phyloP scores from a whole-genome alignment of 2,329 filamentous ascomycete genomes.

The Xylariales sp. region DNA sequence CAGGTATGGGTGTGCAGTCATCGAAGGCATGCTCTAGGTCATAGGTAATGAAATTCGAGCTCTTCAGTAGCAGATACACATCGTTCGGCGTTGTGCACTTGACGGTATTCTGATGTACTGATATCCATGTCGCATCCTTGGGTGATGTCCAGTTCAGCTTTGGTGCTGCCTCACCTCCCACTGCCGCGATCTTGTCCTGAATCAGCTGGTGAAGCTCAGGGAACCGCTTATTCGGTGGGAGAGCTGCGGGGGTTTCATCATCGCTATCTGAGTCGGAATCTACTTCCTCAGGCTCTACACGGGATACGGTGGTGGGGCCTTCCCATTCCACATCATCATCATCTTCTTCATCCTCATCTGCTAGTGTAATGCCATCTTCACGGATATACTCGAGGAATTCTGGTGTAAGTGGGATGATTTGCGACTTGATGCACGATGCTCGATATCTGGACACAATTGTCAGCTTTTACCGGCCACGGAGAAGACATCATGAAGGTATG shows the following conservation, averaged over 20 bases:
- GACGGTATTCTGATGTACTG: slow-evolving; percentile 77
- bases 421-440: slow-evolving; percentile 75
- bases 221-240: slow-evolving; percentile 54
- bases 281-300: slow-evolving; percentile 31
- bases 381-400: slow-evolving; percentile 82
- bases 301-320: slow-evolving; percentile 29
- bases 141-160: slow-evolving; percentile 98
- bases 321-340: slow-evolving; percentile 54
- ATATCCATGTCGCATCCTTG: slow-evolving; percentile 94
- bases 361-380: slow-evolving; percentile 87
- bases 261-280: slow-evolving; percentile 47
- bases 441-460: slow-evolving; percentile 56
- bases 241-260: slow-evolving; percentile 45
- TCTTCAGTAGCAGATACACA: slow-evolving; percentile 89
- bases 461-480: slow-evolving; percentile 2
- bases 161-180: slow-evolving; percentile 82
- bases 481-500: slow-evolving; percentile 1
- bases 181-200: slow-evolving; percentile 68
- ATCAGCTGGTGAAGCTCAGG: slow-evolving; percentile 72
- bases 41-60: slow-evolving; percentile 89
- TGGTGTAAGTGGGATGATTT: slow-evolving; percentile 70
- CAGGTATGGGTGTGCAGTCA: slow-evolving; percentile 49
- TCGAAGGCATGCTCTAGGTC: slow-evolving; percentile 93
- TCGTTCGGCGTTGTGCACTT: slow-evolving; percentile 87
- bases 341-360: slow-evolving; percentile 52